A percentile compares a stretch with the other conserved stretches of the same genome.
Conservation (phyloP, 1,284 basidiomycete species). For the Austropuccinia psidii region DNA sequence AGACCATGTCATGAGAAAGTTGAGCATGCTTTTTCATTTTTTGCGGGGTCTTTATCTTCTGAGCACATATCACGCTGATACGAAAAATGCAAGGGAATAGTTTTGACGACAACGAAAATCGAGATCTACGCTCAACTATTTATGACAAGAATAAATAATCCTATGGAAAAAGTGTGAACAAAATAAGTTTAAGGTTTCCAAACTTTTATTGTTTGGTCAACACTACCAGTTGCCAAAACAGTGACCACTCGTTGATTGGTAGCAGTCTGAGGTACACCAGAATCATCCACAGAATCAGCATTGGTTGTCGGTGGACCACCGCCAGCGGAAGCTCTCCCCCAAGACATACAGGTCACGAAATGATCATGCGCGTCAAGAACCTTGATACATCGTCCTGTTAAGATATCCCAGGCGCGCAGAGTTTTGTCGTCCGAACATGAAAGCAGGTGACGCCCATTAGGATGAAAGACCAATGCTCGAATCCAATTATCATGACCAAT, state of each 20-base stretch:
- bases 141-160: no score
- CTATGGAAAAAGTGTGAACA: neutral
- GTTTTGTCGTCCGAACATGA: slow-evolving; percentile 87
- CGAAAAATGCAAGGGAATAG: no score
- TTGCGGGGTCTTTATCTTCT: no score
- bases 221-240: slow-evolving; percentile 70
- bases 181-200: slow-evolving; percentile 37
- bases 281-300: slow-evolving; percentile 45
- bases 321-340: slow-evolving; percentile 60
- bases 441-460: slow-evolving; percentile 72
- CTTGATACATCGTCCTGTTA: slow-evolving; percentile 69
- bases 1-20: no score
- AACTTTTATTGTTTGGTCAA: slow-evolving; percentile 55
- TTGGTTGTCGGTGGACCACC: slow-evolving; percentile 27
- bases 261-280: slow-evolving; percentile 48
- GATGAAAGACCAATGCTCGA: slow-evolving; percentile 72
- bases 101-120: no score
- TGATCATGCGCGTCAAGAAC: slow-evolving; percentile 77
- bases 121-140: no score
- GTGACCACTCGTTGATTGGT: slow-evolving; percentile 59
- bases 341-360: slow-evolving; percentile 72
- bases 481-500: slow-evolving; percentile 70
- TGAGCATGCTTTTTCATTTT: no score
- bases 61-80: no score
- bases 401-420: slow-evolving; percentile 77